phyloP scores from a whole-genome alignment of 129 eudicot species.

The Dittrichia graveolens region DNA sequence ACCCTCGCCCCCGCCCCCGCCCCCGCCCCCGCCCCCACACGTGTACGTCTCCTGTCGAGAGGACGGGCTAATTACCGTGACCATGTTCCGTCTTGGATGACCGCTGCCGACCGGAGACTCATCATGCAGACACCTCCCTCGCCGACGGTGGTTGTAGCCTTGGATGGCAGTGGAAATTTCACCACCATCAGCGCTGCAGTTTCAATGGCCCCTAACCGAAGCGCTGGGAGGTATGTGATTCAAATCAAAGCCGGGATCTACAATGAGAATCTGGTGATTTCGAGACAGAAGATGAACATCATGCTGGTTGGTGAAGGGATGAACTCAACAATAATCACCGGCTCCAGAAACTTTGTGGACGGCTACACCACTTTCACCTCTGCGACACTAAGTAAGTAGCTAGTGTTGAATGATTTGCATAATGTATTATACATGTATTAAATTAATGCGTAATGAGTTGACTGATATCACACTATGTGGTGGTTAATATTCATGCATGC shows the following conservation, averaged over 20 bases:
- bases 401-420: neutral
- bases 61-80: neutral
- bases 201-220: constrained; percentile 57
- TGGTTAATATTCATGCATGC: neutral
- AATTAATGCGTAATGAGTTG: no score
- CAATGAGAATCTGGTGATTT: constrained; percentile 61
- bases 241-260: constrained; percentile 66
- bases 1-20: neutral
- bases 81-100: constrained; percentile 51
- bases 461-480: no score
- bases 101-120: constrained; percentile 42
- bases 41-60: constrained; percentile 20
- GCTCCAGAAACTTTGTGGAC: constrained; percentile 58
- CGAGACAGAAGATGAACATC: constrained; percentile 61
- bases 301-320: constrained; percentile 84
- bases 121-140: constrained; percentile 46
- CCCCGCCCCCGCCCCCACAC: neutral
- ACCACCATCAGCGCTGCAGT: constrained; percentile 55
- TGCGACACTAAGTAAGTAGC: constrained; percentile 72
- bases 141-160: constrained; percentile 54
- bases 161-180: constrained; percentile 60
- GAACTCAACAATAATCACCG: constrained; percentile 63
- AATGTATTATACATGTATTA: neutral
- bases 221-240: constrained; percentile 43
- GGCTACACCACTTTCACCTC: constrained; percentile 82